Conservation (phyloP, 129 eudicot species). For the Escallonia rubra region DNA sequence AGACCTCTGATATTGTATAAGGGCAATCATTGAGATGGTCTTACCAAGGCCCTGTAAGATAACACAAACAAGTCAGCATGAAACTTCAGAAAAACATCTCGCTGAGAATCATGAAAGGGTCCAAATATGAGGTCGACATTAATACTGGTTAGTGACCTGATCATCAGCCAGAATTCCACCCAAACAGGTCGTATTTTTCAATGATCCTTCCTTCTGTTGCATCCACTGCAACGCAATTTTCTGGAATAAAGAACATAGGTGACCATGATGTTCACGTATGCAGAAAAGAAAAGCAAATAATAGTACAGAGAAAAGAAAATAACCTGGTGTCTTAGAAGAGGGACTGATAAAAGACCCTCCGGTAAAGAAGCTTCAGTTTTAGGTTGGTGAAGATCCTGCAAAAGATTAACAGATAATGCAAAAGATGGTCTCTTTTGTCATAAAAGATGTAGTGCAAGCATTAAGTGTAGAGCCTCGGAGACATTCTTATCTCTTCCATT, state of each 20-base stretch:
- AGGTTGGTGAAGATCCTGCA: constrained; percentile 75
- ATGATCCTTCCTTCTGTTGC: constrained; percentile 62
- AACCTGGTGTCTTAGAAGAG: constrained; percentile 96
- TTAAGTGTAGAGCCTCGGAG: too few relatives aligned
- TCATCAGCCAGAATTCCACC: constrained; percentile 98
- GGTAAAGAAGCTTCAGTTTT: constrained; percentile 57
- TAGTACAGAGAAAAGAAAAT: constrained; percentile 3
- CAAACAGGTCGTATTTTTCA: constrained; percentile 39
- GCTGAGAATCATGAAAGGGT: background rate
- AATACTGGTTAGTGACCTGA: constrained; percentile 44
- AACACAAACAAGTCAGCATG: constrained; percentile 14
- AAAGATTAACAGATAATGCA: background rate
- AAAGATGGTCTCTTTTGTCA: too few relatives aligned
- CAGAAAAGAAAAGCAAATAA: background rate
- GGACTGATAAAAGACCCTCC: constrained; percentile 61
- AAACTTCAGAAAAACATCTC: background rate
- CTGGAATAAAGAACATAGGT: constrained; percentile 30
- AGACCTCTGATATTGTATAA: constrained; percentile 53
- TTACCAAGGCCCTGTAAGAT: constrained; percentile 85
- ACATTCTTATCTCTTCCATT: too few relatives aligned
- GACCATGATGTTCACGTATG: background rate
- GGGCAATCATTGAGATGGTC: constrained; percentile 88
- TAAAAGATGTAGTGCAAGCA: too few relatives aligned
- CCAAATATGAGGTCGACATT: background rate
- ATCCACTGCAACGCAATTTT: constrained; percentile 95